Percentiles rank a stretch among this genome's conserved stretches.
Evolutionary conservation across 768 basidiomycete species (phyloP).

Genomic region (Macrolepiota albuminosa): DNA sequence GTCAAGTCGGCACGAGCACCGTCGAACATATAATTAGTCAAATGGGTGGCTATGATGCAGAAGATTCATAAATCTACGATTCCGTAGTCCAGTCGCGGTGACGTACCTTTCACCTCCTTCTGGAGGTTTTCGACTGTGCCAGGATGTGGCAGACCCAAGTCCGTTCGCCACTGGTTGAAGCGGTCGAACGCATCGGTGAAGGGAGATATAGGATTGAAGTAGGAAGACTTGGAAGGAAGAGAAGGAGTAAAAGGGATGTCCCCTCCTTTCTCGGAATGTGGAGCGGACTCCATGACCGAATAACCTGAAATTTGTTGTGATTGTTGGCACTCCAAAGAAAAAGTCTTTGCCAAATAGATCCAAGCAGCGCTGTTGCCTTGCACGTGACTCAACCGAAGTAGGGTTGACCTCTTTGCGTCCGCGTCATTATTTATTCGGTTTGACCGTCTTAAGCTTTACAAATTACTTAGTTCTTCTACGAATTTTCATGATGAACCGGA

Average conservation of each 20-base stretch:
- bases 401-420: neutral
- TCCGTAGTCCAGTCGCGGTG: neutral
- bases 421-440: neutral
- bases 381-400: neutral
- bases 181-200: slow-evolving; percentile 64
- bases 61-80: slow-evolving; percentile 5
- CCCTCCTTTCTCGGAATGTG: slow-evolving; percentile 38
- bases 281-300: slow-evolving; percentile 41
- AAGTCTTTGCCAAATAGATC: slow-evolving; percentile 33
- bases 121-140: slow-evolving; percentile 90
- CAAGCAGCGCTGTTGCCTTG: slow-evolving; percentile 16
- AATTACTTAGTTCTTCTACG: neutral
- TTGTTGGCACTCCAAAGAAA: slow-evolving; percentile 26
- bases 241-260: slow-evolving; percentile 29
- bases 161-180: slow-evolving; percentile 77
- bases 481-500: neutral
- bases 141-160: slow-evolving; percentile 83
- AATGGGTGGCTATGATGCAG: slow-evolving; percentile 64
- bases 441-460: neutral
- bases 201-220: slow-evolving; percentile 48
- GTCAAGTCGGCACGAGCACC: slow-evolving; percentile 95
- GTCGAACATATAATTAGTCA: slow-evolving; percentile 95
- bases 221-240: slow-evolving; percentile 27
- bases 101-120: slow-evolving; percentile 87
- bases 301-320: slow-evolving; percentile 15